phyloP scores from a whole-genome alignment of 2,329 filamentous ascomycete genomes.

The Colletotrichum cordylinicola region DNA sequence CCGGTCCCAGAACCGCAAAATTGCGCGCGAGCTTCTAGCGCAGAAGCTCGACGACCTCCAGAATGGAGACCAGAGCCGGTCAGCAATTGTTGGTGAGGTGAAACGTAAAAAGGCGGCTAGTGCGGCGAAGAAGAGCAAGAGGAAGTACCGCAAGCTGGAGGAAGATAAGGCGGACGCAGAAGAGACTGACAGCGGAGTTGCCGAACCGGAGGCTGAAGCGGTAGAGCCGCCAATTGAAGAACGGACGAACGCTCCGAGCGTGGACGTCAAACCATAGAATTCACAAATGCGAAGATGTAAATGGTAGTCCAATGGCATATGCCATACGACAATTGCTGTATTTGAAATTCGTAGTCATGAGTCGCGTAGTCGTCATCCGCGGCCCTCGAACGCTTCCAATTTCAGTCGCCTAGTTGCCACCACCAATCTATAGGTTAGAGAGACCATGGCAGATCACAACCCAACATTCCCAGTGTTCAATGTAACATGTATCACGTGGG shows the following conservation, averaged over 20 bases:
- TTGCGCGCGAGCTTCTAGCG: conserved; percentile 79
- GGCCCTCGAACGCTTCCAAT: no score
- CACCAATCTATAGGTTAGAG: not conserved
- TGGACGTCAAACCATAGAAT: conserved; percentile 17
- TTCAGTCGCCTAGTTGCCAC: not conserved
- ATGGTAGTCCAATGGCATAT: not conserved
- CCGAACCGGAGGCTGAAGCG: conserved; percentile 23
- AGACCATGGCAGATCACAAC: not conserved
- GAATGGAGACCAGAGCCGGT: conserved; percentile 74
- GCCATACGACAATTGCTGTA: not conserved
- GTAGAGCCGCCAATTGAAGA: not conserved
- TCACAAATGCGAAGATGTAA: not conserved
- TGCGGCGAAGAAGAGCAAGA: conserved; percentile 78
- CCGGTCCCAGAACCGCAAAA: conserved; percentile 84
- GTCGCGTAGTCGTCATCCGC: not conserved
- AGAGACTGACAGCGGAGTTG: not conserved
- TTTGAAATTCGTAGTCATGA: not conserved
- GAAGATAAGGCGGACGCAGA: conserved; percentile 46
- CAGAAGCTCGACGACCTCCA: conserved; percentile 75
- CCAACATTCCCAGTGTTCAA: not conserved
- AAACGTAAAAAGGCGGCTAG: conserved; percentile 77
- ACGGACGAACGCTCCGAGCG: not conserved
- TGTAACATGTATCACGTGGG: not conserved
- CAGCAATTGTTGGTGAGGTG: conserved; percentile 66
- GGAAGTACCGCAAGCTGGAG: conserved; percentile 75